Evolutionary conservation across 305 asterid species (phyloP).

Genomic region (Caryopteris hybrid): DNA sequence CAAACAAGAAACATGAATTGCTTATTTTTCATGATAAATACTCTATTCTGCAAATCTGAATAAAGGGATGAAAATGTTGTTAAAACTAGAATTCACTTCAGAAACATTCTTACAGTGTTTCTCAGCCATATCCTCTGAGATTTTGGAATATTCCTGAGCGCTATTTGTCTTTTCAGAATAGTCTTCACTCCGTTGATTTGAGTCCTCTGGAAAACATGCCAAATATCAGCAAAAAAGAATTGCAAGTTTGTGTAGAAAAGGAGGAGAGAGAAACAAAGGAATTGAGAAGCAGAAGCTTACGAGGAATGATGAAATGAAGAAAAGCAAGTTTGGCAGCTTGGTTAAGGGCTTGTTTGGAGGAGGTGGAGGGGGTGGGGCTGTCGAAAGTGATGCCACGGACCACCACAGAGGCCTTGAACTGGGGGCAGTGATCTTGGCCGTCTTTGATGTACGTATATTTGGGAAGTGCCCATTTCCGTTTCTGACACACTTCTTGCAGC

Average conservation of each 20-base stretch:
- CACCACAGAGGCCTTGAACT: conserved; percentile 51
- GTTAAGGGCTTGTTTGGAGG: conserved; percentile 46
- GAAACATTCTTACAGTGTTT: conserved; percentile 4
- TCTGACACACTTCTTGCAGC: conserved; percentile 49
- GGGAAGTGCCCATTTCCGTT: conserved; percentile 38
- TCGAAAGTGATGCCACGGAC: conserved; percentile 38
- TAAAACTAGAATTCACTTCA: too few species aligned
- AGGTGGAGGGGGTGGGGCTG: conserved; percentile 22
- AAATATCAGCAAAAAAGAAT: background rate
- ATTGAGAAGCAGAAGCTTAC: too few species aligned
- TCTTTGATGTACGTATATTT: conserved; percentile 36
- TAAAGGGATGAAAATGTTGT: too few species aligned
- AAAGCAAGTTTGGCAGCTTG: conserved; percentile 46
- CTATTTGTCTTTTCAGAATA: background rate
- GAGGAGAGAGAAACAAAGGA: background rate
- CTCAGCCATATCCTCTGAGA: conserved; percentile 4
- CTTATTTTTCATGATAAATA: too few species aligned
- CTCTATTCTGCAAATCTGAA: too few species aligned
- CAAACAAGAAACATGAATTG: too few species aligned
- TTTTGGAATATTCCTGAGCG: background rate
- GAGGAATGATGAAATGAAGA: conserved; percentile 39
- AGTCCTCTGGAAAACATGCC: conserved; percentile 12
- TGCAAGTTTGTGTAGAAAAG: too few species aligned
- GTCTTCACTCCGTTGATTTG: background rate
- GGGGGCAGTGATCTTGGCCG: conserved; percentile 45